Evolutionary conservation across 345 rosid genomes (phyloP).

Genomic region (Eutrema heterophyllum): DNA sequence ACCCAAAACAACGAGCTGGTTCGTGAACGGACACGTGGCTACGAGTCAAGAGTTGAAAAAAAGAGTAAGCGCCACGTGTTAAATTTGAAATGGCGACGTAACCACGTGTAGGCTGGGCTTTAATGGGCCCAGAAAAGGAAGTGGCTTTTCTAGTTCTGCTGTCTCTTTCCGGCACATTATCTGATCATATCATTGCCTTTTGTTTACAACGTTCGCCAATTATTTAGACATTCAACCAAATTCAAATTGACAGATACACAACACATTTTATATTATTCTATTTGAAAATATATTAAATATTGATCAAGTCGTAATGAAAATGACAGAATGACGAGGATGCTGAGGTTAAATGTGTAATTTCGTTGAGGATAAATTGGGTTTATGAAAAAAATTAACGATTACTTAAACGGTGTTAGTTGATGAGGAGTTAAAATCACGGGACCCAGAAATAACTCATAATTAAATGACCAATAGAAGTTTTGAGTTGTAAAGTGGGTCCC

Average conservation of each 20-base stretch:
- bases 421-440: constrained; percentile 1
- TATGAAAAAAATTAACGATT: background rate
- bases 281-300: background rate
- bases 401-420: background rate
- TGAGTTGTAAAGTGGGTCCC: background rate
- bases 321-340: background rate
- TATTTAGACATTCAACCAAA: constrained; percentile 8
- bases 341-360: background rate
- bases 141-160: background rate
- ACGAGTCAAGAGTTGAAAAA: background rate
- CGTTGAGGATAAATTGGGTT: background rate
- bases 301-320: background rate
- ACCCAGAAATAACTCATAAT: background rate
- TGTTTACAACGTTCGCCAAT: background rate
- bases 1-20: background rate
- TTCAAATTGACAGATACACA: background rate
- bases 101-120: constrained; percentile 39
- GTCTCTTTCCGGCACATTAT: background rate
- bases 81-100: constrained; percentile 14
- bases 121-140: constrained; percentile 13
- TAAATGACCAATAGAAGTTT: background rate
- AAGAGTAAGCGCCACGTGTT: constrained; percentile 26
- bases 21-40: constrained; percentile 36
- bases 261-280: background rate
- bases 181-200: background rate